These are phyloP conservation scores for Plantago elongata DNA, from an alignment of 257 asterid genomes.

Conservation along the genomic window DNA sequence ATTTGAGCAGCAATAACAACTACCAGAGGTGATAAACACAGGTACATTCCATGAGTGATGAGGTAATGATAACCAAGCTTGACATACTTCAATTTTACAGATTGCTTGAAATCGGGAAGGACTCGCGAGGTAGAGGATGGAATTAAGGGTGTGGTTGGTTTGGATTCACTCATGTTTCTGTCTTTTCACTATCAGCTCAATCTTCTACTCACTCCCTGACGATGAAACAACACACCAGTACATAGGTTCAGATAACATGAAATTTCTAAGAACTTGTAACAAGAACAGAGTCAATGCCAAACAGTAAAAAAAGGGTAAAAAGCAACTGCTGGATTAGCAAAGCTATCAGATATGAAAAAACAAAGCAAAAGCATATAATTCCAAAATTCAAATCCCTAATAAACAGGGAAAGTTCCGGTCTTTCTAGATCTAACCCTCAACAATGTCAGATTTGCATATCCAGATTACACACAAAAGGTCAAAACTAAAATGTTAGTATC, in stretches of 20 bases:
- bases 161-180: slow-evolving; percentile 49
- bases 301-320: too few species aligned
- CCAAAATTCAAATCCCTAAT: background rate
- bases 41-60: slow-evolving; percentile 77
- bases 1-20: slow-evolving; percentile 63
- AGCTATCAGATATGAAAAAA: background rate
- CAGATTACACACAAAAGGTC: background rate
- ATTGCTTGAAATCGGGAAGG: slow-evolving; percentile 79
- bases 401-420: background rate
- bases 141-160: slow-evolving; percentile 32
- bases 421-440: slow-evolving; percentile 18
- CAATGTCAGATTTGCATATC: slow-evolving; percentile 17
- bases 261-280: background rate
- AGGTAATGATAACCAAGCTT: slow-evolving; percentile 82
- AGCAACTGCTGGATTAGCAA: background rate
- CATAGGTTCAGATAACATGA: slow-evolving; percentile 8
- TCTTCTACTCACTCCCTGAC: slow-evolving; percentile 19
- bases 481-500: background rate
- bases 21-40: slow-evolving; percentile 52
- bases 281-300: too few species aligned
- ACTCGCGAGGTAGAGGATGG: slow-evolving; percentile 41
- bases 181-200: background rate
- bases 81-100: slow-evolving; percentile 75
- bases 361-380: background rate
- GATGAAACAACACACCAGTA: slow-evolving; percentile 2